Conservation (phyloP, 306 rosid genomes). For the Pyrus betulifolia region DNA sequence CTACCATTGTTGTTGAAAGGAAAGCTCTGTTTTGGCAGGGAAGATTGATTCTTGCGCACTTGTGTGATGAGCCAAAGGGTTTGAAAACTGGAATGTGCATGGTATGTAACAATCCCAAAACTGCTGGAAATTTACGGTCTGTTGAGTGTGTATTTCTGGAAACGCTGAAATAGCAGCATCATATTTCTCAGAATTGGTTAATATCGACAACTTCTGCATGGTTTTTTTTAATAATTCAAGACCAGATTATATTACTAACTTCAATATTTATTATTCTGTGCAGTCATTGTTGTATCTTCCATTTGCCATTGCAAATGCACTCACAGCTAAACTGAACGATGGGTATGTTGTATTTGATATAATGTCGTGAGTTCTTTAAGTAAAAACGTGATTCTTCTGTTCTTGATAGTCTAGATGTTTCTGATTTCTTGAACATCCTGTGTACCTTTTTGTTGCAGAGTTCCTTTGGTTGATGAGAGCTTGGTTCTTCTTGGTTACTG, state of each 20-base stretch:
- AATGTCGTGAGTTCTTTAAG: background rate
- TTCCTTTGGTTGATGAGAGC: constrained; percentile 69
- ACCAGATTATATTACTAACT: background rate
- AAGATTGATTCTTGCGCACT: constrained; percentile 87
- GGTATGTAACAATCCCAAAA: constrained; percentile 38
- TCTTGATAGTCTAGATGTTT: constrained; percentile 1
- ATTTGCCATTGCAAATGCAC: constrained; percentile 81
- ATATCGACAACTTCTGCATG: background rate
- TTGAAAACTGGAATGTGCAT: constrained; percentile 99
- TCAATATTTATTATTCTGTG: constrained; percentile 4
- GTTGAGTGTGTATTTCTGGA: background rate
- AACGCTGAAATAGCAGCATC: background rate
- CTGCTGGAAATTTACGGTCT: background rate
- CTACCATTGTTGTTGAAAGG: constrained; percentile 10
- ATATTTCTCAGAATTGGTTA: background rate
- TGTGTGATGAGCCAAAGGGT: constrained; percentile 98
- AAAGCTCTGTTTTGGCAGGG: constrained; percentile 60
- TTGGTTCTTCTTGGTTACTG: constrained; percentile 77
- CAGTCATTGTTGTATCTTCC: constrained; percentile 88
- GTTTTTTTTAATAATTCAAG: background rate
- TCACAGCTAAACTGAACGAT: constrained; percentile 64
- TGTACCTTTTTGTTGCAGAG: constrained; percentile 41
- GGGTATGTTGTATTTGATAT: constrained; percentile 55
- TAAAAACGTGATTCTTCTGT: background rate
- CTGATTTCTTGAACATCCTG: constrained; percentile 16